Conservation (phyloP, 345 rosid genomes). For the Mangifera indica region DNA sequence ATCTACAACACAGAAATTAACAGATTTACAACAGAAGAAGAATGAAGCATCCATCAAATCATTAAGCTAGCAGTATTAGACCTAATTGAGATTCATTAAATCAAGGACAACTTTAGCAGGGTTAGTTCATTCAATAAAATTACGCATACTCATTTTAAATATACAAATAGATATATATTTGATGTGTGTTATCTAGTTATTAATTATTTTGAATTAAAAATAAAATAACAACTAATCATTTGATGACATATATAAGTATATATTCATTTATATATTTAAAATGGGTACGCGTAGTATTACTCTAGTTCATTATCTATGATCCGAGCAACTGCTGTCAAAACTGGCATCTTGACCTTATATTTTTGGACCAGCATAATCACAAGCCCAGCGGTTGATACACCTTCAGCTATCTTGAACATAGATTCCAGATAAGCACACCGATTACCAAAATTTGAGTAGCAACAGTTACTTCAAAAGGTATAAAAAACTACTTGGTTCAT, state of each 20-base stretch:
- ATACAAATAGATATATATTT: too few relatives aligned
- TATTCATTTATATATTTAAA: too few relatives aligned
- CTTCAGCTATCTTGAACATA: conserved; percentile 76
- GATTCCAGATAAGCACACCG: background rate
- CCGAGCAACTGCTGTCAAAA: conserved; percentile 90
- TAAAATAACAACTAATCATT: too few relatives aligned
- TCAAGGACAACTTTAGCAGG: conserved; percentile 77
- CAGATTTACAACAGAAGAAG: background rate
- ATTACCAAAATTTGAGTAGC: conserved; percentile 13
- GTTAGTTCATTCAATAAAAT: too few relatives aligned
- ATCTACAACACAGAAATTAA: conserved; percentile 36
- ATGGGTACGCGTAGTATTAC: too few relatives aligned
- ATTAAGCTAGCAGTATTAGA: background rate
- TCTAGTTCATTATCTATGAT: conserved; percentile 81
- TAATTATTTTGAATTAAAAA: too few relatives aligned
- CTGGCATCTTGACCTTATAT: conserved; percentile 88
- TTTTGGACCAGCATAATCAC: conserved; percentile 92
- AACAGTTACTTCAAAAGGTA: background rate
- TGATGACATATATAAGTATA: too few relatives aligned
- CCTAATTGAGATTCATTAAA: conserved; percentile 51
- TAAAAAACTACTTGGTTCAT: conserved; percentile 75
- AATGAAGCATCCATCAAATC: background rate
- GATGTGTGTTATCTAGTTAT: too few relatives aligned
- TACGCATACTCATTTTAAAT: too few relatives aligned
- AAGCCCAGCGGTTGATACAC: conserved; percentile 93